phyloP scores from a whole-genome alignment of 78 protist species.

The Dictyostelium citrinum region DNA sequence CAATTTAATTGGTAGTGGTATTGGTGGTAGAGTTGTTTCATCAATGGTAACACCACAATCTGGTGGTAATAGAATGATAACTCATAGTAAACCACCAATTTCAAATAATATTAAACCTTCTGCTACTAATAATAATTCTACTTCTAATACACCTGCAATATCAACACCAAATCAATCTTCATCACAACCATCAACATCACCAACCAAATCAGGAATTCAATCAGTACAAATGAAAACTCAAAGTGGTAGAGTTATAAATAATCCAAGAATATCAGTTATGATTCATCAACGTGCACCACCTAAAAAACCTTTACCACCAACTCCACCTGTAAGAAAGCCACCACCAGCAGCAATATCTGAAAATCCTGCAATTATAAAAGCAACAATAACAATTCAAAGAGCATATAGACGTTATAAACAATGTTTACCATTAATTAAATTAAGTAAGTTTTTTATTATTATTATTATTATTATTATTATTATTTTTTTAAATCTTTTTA shows the following conservation, averaged over 20 bases:
- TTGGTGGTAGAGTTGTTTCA: neutral
- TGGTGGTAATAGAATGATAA: neutral
- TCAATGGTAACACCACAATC: neutral
- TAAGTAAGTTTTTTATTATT: constrained; percentile 27
- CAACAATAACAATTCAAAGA: constrained; percentile 44
- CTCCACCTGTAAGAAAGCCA: constrained; percentile 15
- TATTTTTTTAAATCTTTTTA: no score
- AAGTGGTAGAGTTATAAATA: neutral
- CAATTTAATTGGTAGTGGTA: neutral
- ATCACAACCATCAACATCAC: neutral
- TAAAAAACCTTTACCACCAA: constrained; percentile 61
- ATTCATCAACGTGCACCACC: constrained; percentile 63
- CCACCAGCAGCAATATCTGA: neutral
- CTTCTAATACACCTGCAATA: neutral
- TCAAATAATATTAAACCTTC: neutral
- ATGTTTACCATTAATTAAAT: constrained; percentile 52
- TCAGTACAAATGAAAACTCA: neutral
- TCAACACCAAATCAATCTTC: neutral
- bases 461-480: no score
- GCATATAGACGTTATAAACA: constrained; percentile 34
- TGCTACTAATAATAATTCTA: no score
- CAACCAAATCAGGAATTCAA: neutral
- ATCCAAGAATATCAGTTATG: constrained; percentile 41
- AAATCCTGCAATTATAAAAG: neutral
- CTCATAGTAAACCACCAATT: neutral